These are phyloP conservation scores for Schizothecium vesticola DNA, from an alignment of 495 filamentous ascomycete genomes.

Conservation along the genomic window DNA sequence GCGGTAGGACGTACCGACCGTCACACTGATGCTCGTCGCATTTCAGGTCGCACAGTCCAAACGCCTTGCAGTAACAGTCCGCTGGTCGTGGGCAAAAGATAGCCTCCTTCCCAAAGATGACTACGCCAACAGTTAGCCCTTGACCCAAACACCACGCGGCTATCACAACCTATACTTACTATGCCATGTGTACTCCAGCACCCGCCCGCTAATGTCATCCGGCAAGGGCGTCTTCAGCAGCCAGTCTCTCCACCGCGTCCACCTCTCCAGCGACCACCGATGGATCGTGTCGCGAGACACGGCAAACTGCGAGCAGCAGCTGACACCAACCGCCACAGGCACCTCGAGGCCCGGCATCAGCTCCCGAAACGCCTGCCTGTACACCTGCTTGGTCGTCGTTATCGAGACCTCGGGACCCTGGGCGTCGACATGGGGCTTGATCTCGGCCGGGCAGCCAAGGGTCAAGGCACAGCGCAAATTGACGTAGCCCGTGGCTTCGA, in stretches of 20 bases:
- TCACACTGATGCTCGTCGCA: conserved; percentile 25
- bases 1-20: conserved; percentile 30
- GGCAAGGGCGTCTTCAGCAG: conserved; percentile 52
- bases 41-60: conserved; percentile 51
- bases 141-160: conserved; percentile 16
- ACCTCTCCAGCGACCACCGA: conserved; percentile 45
- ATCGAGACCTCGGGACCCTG: background rate
- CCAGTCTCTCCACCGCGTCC: conserved; percentile 54
- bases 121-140: conserved; percentile 27
- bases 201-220: conserved; percentile 54
- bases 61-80: conserved; percentile 61
- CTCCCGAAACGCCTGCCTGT: conserved; percentile 49
- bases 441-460: conserved; percentile 57
- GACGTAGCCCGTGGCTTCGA: conserved; percentile 53
- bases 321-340: conserved; percentile 44
- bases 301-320: conserved; percentile 70
- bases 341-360: conserved; percentile 46
- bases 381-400: conserved; percentile 24
- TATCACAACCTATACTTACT: conserved; percentile 43
- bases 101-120: conserved; percentile 39
- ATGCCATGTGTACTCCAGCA: conserved; percentile 74
- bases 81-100: conserved; percentile 53
- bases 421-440: conserved; percentile 36
- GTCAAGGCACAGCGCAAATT: conserved; percentile 63
- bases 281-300: conserved; percentile 51